phyloP scores from a whole-genome alignment of 495 filamentous ascomycete species.

The Aspergillus taichungensis region DNA sequence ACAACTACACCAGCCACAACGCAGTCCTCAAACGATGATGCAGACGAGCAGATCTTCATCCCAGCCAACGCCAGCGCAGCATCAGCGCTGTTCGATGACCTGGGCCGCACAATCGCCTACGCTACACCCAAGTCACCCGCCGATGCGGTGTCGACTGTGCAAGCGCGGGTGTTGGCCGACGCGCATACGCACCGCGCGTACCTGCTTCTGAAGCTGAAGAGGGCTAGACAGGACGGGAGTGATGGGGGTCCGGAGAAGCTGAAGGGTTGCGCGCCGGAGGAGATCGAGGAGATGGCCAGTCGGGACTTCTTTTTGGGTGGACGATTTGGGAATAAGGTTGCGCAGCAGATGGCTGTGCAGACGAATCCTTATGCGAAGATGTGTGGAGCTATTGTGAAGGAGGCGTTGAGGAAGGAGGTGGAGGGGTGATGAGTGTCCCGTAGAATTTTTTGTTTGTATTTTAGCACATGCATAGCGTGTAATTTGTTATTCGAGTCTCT shows the following conservation, averaged over 20 bases:
- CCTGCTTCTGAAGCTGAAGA: slow-evolving; percentile 55
- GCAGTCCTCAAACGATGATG: slow-evolving; percentile 4
- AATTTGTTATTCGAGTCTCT: neutral
- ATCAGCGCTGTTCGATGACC: slow-evolving; percentile 47
- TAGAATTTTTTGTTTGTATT: slow-evolving; percentile 1
- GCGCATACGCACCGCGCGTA: slow-evolving; percentile 72
- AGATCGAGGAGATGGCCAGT: slow-evolving; percentile 65
- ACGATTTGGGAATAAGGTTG: slow-evolving; percentile 69
- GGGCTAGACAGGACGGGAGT: slow-evolving; percentile 14
- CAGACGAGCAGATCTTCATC: slow-evolving; percentile 10
- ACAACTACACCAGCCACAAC: neutral
- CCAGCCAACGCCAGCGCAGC: slow-evolving; percentile 12
- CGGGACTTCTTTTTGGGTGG: slow-evolving; percentile 68
- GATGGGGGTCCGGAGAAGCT: slow-evolving; percentile 24
- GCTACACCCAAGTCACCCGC: slow-evolving; percentile 44
- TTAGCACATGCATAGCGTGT: neutral
- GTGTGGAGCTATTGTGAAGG: slow-evolving; percentile 78
- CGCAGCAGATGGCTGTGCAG: slow-evolving; percentile 64
- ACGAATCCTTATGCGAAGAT: slow-evolving; percentile 85
- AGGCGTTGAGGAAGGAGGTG: slow-evolving; percentile 73
- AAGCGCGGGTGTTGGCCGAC: slow-evolving; percentile 55
- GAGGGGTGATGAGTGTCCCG: slow-evolving; percentile 11
- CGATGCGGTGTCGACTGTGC: slow-evolving; percentile 47
- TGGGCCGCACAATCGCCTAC: slow-evolving; percentile 59
- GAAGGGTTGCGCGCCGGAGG: slow-evolving; percentile 33